Base-by-base conservation (phyloP, 768 basidiomycete genomes). In the Agaricus sinodeliciosus region DNA sequence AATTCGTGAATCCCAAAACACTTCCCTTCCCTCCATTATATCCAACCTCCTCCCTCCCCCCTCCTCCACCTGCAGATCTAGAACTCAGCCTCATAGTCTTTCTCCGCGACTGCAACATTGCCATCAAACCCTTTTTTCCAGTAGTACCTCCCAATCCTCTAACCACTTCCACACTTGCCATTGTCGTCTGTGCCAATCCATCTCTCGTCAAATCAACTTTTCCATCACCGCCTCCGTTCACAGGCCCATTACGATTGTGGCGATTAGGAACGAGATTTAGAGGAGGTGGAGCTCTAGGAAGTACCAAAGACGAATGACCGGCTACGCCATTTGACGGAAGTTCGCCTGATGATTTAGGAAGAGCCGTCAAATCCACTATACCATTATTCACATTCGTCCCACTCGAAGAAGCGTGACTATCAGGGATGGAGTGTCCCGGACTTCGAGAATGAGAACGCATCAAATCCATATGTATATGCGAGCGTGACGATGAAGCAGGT, bases 101-200 rank as follows among this genome's bases (percentile, higher is more conserved):
- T 37, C 62, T 48, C 48, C 57, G 37, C 27, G 41, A 45, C 56
- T 54, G 12, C 43, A 59, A 55, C 44, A 58, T 52, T 13, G 56
- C 56, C 43, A 56, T 58, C 46, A 59, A 28, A 3, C 55, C 48
- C 59, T 51, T 55, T 56, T 42, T 48, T 7, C 55, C 42, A 39
- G 45, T 46, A 12, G 54, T 25, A 28, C 48, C 58, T 3, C 70
- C 72, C 3, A 81, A 63, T 4, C 87, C 87, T 35, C 75, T 73
- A 15, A 87, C 80, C 28, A 90, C 79, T 61, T 90, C 87, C 39
- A 95, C 82, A 47, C 82, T 90, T 13, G 87, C 86, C 92, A 96
- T 94, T 4, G 87, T 91, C 5, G 84, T 85, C 63, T 90, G 87
- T 6, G 91, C 92, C 9, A 90, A 70, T 3, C 92, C 90, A 15